Evolutionary conservation across 208 protist genomes (phyloP).

Genomic region (Jaenimonas drosophilae): DNA sequence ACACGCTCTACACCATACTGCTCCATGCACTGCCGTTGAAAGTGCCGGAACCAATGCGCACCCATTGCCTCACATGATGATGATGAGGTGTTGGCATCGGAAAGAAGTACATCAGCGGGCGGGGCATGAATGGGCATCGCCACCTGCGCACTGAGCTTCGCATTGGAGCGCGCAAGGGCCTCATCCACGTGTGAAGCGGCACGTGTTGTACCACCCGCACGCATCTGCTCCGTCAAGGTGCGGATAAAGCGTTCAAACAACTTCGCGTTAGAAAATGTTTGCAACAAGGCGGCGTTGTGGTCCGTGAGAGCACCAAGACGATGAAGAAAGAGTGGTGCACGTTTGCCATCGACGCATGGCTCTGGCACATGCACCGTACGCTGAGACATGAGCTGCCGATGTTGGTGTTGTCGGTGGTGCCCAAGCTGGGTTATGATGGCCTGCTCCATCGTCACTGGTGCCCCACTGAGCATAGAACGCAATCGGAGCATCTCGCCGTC

Average conservation of each 20-base stretch:
- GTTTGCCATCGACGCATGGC: too few relatives aligned
- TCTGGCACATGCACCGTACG: too few relatives aligned
- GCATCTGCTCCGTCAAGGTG: not conserved
- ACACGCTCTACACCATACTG: constrained; percentile 3
- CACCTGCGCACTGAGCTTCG: constrained; percentile 11
- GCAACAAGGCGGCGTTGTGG: not conserved
- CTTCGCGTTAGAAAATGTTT: constrained; percentile 1
- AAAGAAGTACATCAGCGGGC: not conserved
- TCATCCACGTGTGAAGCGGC: constrained; percentile 10
- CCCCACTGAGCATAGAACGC: too few relatives aligned
- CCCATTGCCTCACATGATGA: too few relatives aligned
- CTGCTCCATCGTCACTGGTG: too few relatives aligned
- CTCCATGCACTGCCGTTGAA: not conserved
- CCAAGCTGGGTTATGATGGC: too few relatives aligned
- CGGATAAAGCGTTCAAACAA: not conserved
- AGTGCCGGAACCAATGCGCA: too few relatives aligned
- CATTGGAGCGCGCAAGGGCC: constrained; percentile 8
- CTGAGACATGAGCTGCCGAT: too few relatives aligned
- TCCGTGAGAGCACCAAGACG: not conserved
- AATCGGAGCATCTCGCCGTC: too few relatives aligned
- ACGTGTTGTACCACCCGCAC: too few relatives aligned
- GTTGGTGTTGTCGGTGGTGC: too few relatives aligned
- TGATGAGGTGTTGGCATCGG: not conserved
- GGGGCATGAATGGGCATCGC: constrained; percentile 3
- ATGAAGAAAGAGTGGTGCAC: too few relatives aligned